Conservation (phyloP, 768 basidiomycete genomes). For the Panaeolus papilionaceus region DNA sequence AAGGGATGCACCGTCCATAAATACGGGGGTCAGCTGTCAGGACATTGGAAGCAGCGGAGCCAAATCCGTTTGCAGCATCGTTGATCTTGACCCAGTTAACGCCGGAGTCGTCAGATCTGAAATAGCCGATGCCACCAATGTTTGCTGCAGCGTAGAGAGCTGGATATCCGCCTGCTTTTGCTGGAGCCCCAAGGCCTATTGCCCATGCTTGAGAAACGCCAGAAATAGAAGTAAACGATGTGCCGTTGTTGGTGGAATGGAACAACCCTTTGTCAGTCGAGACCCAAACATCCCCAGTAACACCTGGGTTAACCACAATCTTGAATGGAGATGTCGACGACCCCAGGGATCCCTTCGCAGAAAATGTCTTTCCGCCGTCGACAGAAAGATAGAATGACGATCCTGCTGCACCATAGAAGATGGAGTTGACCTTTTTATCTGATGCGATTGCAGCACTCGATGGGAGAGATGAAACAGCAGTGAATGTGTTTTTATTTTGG, state of each 20-base stretch:
- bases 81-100: constrained; percentile 65
- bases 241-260: constrained; percentile 60
- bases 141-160: constrained; percentile 62
- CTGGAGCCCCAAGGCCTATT: constrained; percentile 62
- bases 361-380: constrained; percentile 61
- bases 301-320: constrained; percentile 58
- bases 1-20: constrained; percentile 54
- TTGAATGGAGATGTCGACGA: constrained; percentile 55
- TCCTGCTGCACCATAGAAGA: constrained; percentile 66
- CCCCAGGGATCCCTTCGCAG: constrained; percentile 48
- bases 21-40: constrained; percentile 59
- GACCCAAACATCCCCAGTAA: constrained; percentile 69
- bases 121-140: constrained; percentile 56
- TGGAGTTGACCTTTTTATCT: constrained; percentile 60
- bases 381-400: constrained; percentile 65
- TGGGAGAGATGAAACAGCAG: constrained; percentile 57
- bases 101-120: constrained; percentile 62
- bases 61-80: constrained; percentile 63
- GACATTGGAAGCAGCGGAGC: constrained; percentile 50
- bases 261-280: constrained; percentile 62
- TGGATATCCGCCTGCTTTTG: constrained; percentile 53
- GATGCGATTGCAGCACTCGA: constrained; percentile 62
- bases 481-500: constrained; percentile 54
- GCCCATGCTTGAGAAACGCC: constrained; percentile 60
- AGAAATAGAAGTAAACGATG: constrained; percentile 52